Evolutionary conservation across 139 green algal species (phyloP).

Genomic region (Chlorella sp.): DNA sequence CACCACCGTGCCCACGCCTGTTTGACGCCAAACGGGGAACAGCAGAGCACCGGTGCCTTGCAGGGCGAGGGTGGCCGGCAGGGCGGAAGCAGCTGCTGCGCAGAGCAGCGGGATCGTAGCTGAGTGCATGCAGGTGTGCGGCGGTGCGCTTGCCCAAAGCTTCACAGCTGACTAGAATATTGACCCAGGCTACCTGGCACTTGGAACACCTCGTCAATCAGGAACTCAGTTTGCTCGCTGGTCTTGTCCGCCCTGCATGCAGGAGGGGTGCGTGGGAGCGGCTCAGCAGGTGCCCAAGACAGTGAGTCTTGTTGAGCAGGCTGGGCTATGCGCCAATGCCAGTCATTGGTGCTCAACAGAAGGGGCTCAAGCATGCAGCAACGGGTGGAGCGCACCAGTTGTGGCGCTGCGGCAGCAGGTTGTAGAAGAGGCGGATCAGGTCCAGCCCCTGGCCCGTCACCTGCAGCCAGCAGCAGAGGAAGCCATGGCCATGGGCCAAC

Average conservation of each 20-base stretch:
- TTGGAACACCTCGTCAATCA: slow-evolving; percentile 92
- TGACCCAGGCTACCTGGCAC: slow-evolving; percentile 76
- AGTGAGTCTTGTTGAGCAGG: no score
- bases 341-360: no score
- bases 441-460: slow-evolving; percentile 89
- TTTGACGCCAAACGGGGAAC: no score
- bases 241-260: neutral
- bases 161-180: neutral
- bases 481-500: no score
- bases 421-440: slow-evolving; percentile 89
- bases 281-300: no score
- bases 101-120: neutral
- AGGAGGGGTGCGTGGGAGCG: no score
- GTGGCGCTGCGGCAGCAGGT: slow-evolving; percentile 86
- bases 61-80: neutral
- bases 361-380: neutral
- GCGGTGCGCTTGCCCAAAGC: no score
- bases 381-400: slow-evolving; percentile 69
- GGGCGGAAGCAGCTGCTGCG: neutral
- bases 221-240: slow-evolving; percentile 72
- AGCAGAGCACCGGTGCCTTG: no score
- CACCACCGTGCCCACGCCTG: slow-evolving; percentile 90
- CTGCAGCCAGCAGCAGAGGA: no score
- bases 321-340: no score
- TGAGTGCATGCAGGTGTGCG: no score